A percentile compares a stretch with the other conserved stretches of the same genome.
Evolutionary conservation across 192 early-diverging fungal genomes (phyloP).

Genomic region (Coemansia sp.): DNA sequence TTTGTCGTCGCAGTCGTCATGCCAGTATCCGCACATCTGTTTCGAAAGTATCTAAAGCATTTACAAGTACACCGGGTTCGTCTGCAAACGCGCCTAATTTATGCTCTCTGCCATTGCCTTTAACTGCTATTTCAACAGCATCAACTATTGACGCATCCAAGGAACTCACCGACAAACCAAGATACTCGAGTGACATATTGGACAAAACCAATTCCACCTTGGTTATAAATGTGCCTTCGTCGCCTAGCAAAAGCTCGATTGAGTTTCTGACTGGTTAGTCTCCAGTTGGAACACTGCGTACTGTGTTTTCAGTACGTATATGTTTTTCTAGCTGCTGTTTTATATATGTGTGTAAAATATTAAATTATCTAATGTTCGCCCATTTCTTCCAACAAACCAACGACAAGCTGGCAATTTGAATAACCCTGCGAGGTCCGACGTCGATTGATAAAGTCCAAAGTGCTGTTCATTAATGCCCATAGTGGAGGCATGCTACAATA

Average conservation of each 20-base stretch:
- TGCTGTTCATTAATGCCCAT: conserved; percentile 46
- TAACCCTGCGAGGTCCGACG: conserved; percentile 9
- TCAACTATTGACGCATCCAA: no score
- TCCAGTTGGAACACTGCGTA: not conserved
- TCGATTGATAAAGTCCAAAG: conserved; percentile 34
- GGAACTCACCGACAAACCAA: no score
- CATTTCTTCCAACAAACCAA: conserved; percentile 18
- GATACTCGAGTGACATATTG: no score
- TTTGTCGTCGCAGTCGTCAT: no score
- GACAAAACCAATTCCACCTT: not conserved
- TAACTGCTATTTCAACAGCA: no score
- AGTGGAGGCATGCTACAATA: conserved; percentile 30
- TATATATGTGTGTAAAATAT: no score
- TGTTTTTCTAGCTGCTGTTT: not conserved
- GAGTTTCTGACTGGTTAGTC: conserved; percentile 31
- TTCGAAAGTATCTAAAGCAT: no score
- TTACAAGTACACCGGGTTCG: no score
- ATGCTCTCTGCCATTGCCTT: no score
- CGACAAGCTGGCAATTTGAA: conserved; percentile 18
- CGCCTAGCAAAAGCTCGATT: conserved; percentile 37
- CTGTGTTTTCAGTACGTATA: not conserved
- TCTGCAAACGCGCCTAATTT: no score
- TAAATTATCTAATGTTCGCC: not conserved
- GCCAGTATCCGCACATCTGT: no score
- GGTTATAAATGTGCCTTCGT: not conserved